phyloP scores from a whole-genome alignment of 176 grass and related monocot genomes.

The Zoysia japonica region DNA sequence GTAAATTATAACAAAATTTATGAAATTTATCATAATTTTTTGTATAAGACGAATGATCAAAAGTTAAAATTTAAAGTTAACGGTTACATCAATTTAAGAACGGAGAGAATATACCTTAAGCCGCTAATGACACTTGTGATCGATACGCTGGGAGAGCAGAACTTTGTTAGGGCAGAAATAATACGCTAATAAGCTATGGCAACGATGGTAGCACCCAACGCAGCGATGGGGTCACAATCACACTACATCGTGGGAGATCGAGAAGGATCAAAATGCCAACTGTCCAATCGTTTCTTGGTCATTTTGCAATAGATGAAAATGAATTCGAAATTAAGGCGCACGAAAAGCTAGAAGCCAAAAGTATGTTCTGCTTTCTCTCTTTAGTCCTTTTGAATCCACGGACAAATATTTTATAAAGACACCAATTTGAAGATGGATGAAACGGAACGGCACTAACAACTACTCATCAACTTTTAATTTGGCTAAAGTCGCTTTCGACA shows the following conservation, averaged over 20 bases:
- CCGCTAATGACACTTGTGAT: neutral
- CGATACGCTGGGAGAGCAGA: too few species aligned
- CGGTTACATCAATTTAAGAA: too few species aligned
- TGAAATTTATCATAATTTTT: too few species aligned
- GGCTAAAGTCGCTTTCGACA: slow-evolving; percentile 19
- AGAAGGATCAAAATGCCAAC: neutral
- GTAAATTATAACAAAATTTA: too few species aligned
- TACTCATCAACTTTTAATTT: neutral
- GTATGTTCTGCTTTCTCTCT: neutral
- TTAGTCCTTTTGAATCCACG: slow-evolving; percentile 15
- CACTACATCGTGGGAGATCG: neutral
- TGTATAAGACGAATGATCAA: too few species aligned
- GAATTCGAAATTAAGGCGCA: slow-evolving; percentile 15
- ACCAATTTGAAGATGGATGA: slow-evolving; percentile 28
- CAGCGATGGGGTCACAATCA: neutral
- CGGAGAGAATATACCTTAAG: too few species aligned
- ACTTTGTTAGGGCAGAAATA: too few species aligned
- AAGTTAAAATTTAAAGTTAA: too few species aligned
- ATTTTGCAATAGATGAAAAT: slow-evolving; percentile 17
- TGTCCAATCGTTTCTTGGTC: neutral
- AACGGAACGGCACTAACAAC: slow-evolving; percentile 32
- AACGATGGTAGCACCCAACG: neutral
- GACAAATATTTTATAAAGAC: slow-evolving; percentile 8
- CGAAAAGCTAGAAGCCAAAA: slow-evolving; percentile 30
- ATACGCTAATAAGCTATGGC: neutral